Base-by-base conservation (phyloP, 129 eudicot genomes). In the Ambrosia trifida region DNA sequence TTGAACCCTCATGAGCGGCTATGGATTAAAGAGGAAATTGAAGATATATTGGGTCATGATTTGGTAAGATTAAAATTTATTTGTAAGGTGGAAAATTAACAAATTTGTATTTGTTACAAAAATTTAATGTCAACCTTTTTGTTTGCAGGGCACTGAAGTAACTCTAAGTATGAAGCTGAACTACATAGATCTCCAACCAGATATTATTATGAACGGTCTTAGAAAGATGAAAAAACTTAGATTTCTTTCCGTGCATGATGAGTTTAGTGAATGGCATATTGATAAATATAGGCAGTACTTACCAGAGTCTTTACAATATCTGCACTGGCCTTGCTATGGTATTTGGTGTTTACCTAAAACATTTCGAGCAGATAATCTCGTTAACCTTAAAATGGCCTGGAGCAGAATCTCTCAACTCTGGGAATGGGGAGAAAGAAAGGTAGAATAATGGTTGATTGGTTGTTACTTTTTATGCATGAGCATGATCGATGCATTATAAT, bases 141-240 rank as follows among this genome's bases (percentile, higher is more conserved):
- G 0, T 52, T 54, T 13, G 6, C n/a, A 70, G 75, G 72, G 72
- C 9, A 47, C 72, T 7, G 53, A 68, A 68, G 73, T 44, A 68
- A 50, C 32, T 31, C 32, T 16, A 50, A 31, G 73, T 49, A 50
- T 68, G n/a, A n/a, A 18, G 2, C 7, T 49, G n/a, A 2, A 0
- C 2, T 10, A 0, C 0, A 9, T 2, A 1, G 1, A 0, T 31
- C 24, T n/a, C 6, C 3, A 30, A 2, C 1, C 14, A 14, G 5
- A 3, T 12, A 44, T 6, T 31, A 5, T 24, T 66, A 24, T 46
- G 52, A 13, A 46, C 0, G 52, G 52, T 4, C 52, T 46, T 12
- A 46, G 4, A 46, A 46, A 46, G 1, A 46, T 46, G 52, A 46
- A 12, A 4, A 10, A 46, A 46, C 52, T 46, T 2, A 46, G 4